These are phyloP conservation scores for Penicillium sp. DNA, from an alignment of 2,329 filamentous ascomycete genomes.

Conservation along the genomic window DNA sequence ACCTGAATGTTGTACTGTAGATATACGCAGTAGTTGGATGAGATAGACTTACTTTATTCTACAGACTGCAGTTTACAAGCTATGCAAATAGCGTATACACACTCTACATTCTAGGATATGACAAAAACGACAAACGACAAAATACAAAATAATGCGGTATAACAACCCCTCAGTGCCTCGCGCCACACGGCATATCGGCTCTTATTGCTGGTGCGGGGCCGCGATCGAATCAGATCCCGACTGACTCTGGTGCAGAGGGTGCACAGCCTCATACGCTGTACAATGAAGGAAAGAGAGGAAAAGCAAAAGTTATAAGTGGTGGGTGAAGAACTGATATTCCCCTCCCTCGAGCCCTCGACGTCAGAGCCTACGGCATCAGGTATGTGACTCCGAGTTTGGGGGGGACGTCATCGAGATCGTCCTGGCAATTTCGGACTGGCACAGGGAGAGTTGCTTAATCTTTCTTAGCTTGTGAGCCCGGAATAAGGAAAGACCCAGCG, in stretches of 20 bases:
- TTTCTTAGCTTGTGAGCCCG: constrained; percentile 12
- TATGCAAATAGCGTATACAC: no score
- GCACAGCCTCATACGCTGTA: constrained; percentile 27
- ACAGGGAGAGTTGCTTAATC: constrained; percentile 17
- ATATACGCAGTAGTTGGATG: background rate
- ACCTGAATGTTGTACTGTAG: background rate
- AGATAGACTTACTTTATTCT: no score
- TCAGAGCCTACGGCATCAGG: background rate
- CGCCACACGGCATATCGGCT: constrained; percentile 22
- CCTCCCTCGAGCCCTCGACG: background rate
- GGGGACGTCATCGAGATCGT: constrained; percentile 17
- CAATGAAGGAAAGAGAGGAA: background rate
- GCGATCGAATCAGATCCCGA: constrained; percentile 19
- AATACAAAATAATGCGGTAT: background rate
- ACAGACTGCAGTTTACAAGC: no score
- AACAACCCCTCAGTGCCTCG: background rate
- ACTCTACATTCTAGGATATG: no score
- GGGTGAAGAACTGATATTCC: background rate
- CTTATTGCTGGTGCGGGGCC: constrained; percentile 23
- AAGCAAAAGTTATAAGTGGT: background rate
- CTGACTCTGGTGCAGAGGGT: constrained; percentile 10
- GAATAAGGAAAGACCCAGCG: constrained; percentile 22
- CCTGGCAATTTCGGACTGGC: constrained; percentile 10
- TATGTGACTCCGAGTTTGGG: background rate
- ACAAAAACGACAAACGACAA: no score